These are phyloP conservation scores for Alternaria rosae DNA, from an alignment of 2,329 filamentous ascomycete species.

Conservation along the genomic window DNA sequence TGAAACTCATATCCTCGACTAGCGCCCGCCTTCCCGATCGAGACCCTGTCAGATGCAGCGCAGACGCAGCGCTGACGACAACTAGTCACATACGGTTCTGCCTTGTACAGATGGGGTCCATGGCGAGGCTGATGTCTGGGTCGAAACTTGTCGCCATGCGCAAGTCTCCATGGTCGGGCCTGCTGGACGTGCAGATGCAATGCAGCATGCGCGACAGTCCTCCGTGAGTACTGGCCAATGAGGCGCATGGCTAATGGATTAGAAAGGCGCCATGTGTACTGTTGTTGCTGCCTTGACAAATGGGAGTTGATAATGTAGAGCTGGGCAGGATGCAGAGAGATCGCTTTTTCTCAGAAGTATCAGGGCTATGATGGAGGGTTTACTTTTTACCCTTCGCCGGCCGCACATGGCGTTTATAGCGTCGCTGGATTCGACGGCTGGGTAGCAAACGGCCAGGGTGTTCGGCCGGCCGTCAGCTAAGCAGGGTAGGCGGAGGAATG, in stretches of 20 bases:
- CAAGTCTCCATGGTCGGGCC: slow-evolving; percentile 21
- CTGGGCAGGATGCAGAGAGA: neutral
- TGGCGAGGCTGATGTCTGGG: slow-evolving; percentile 21
- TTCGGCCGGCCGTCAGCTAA: slow-evolving; percentile 11
- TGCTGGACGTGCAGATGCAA: slow-evolving; percentile 21
- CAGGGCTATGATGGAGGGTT: slow-evolving; percentile 6
- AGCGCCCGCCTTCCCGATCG: slow-evolving; percentile 2
- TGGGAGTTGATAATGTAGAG: neutral
- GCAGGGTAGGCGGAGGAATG: slow-evolving; percentile 17
- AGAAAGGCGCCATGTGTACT: slow-evolving; percentile 22
- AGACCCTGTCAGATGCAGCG: slow-evolving; percentile 13
- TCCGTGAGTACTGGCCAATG: slow-evolving; percentile 24
- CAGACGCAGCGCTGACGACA: slow-evolving; percentile 32
- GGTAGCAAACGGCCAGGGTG: slow-evolving; percentile 10
- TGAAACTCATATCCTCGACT: slow-evolving; percentile 1
- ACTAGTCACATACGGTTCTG: slow-evolving; percentile 28
- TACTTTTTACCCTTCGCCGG: slow-evolving; percentile 15
- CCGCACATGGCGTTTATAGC: slow-evolving; percentile 9
- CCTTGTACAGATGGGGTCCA: slow-evolving; percentile 26
- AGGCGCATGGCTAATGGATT: slow-evolving; percentile 14
- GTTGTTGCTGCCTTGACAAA: slow-evolving; percentile 21
- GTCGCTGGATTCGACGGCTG: slow-evolving; percentile 7
- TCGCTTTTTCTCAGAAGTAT: neutral
- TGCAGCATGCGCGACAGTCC: slow-evolving; percentile 23
- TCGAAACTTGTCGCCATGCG: slow-evolving; percentile 17